Conservation (phyloP, 306 rosid species). For the Acacia confusa region DNA sequence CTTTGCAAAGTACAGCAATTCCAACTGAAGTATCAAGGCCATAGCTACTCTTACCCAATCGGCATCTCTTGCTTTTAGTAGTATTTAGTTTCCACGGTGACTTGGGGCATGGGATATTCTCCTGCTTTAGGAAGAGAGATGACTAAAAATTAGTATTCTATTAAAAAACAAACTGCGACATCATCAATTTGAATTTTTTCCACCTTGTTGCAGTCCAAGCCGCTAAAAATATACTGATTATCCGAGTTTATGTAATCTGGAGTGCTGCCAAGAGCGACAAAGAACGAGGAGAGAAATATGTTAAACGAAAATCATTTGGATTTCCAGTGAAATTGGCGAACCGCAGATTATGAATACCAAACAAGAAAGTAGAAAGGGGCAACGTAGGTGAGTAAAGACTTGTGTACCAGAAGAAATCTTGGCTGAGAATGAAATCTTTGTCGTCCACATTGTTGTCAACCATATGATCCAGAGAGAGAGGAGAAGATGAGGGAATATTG, state of each 20-base stretch:
- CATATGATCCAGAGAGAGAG: too few relatives aligned
- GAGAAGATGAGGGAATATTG: too few relatives aligned
- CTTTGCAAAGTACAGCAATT: background rate
- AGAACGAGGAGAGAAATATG: background rate
- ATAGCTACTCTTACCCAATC: conserved; percentile 49
- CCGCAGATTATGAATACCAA: background rate
- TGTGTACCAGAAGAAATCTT: conserved; percentile 67
- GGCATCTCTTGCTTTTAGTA: conserved; percentile 62
- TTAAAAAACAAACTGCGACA: too few relatives aligned
- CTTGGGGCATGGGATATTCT: conserved; percentile 72
- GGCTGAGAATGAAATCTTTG: too few relatives aligned
- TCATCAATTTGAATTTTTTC: too few relatives aligned
- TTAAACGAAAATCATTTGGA: background rate
- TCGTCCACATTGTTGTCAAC: too few relatives aligned
- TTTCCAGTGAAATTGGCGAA: background rate
- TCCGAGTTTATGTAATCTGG: too few relatives aligned
- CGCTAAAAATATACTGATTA: too few relatives aligned
- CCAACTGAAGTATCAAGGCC: background rate
- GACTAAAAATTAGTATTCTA: too few relatives aligned
- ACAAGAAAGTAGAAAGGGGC: background rate
- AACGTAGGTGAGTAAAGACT: background rate
- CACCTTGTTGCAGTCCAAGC: too few relatives aligned
- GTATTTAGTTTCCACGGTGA: conserved; percentile 81
- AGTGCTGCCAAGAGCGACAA: conserved; percentile 4
- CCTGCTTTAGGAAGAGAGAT: conserved; percentile 45